Base-by-base conservation (phyloP, 129 eudicot species). In the Arctium minus region DNA sequence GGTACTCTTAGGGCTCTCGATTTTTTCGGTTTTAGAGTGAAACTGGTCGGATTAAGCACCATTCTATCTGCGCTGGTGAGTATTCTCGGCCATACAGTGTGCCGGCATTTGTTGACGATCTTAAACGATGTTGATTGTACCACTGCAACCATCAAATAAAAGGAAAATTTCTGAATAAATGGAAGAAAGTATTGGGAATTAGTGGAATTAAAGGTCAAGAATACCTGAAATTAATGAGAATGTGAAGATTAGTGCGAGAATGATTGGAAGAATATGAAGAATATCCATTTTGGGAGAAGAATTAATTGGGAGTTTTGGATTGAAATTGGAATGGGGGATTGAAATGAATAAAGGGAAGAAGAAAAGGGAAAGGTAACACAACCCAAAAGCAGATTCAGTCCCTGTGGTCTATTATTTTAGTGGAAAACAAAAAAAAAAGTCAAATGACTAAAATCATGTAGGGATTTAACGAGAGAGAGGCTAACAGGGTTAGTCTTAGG, bases 11-110 rank as follows among this genome's bases (percentile, higher is more conserved):
- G 81, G 37, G 97, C 86, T 74, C 73, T 79, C 10, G 98, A 94
- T 76, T 88, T 83, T 11, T 94, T 96, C 37, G 87, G 80, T 17
- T 50, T 86, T 35, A 94, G 89, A 1, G 79, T 60, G 80, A 92
- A 94, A 0, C 96, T 93, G 5, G 97, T 90, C 7, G 93, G 92
- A 10, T 72, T 75, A 2, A 94, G 86, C 6, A 73, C 46, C 1
- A 97, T 37, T 56, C 92, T 62, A 75, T 90, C 83, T 8, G 97
- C 94, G 48, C 94, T 94, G 62, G 98, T 87, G 50, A 94, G 88
- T 30, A 89, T 89, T n/a, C 98, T 97, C 13, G 97, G 97, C 98
- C 98, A 94, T 7, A 94, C 74, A 4, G 97, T 90, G 87, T 86
- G 89, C 4, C 91, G 90, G 79, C 98, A 94, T 83, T 85, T 86